Evolutionary conservation across 495 filamentous ascomycete genomes (phyloP), one percentile per base, ranked within the genome.

Genomic region (Astrocystis sublimbata): DNA sequence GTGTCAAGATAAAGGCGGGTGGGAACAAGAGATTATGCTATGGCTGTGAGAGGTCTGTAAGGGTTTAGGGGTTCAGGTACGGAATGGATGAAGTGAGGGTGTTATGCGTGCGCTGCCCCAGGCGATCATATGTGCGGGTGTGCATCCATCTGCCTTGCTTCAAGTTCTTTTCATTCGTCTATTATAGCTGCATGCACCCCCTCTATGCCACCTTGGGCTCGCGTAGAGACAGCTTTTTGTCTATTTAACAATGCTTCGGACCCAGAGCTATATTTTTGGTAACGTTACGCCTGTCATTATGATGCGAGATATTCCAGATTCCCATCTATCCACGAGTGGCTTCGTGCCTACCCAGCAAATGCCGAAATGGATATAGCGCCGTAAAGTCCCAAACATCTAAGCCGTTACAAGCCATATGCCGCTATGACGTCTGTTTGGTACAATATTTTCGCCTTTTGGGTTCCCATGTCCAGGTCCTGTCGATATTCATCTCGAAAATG

Each of bases 31-130:
- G 62, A 61, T 59, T 85, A 43, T 85, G 82, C 63, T 85, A 85
- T 65, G 82, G 82, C 19, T 85, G 82, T 64, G 73, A 81, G 67
- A 75, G 82, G 63, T 78, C 79, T 47, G 71, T 75, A 19, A 68
- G n/a, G n/a, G n/a, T n/a, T n/a, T n/a, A 67, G 23, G 78, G 76
- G 28, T 81, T n/a, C n/a, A 68, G 56, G 49, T 47, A 13, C 38
- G 6, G 17, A 24, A 19, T 15, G 19, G 36, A 35, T 5, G 5
- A 38, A 7, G 19, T 40, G 40, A 43, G 24, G 1, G 2, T 23
- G 8, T 23, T 33, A 9, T 56, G 10, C 21, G n/a, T n/a, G n/a
- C n/a, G n/a, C n/a, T n/a, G n/a, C n/a, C n/a, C n/a, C n/a, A 30
- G 17, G 46, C 30, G 46, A 49, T 15, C 2, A n/a, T 17, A n/a